Evolutionary conservation across 805 yeast genomes (phyloP).

Genomic region (Candida caryicola): DNA sequence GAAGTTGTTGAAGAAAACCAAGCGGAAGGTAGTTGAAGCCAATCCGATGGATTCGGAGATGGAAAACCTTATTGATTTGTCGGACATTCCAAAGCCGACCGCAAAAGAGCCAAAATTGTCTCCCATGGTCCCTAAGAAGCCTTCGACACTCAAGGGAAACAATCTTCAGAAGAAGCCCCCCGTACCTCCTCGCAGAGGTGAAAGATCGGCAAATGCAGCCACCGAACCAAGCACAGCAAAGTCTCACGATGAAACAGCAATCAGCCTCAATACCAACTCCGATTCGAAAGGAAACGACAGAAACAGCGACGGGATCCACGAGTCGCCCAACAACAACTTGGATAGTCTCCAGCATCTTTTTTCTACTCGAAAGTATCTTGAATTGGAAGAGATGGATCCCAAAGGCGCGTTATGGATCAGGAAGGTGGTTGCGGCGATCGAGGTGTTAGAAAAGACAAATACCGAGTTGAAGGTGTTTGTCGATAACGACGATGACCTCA

Average conservation of each 20-base stretch:
- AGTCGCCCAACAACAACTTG: constrained; percentile 17
- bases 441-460: constrained; percentile 24
- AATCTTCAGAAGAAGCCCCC: constrained; percentile 29
- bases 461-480: constrained; percentile 31
- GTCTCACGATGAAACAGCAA: no score
- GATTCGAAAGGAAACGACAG: constrained; percentile 1
- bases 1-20: constrained; percentile 16
- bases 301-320: no score
- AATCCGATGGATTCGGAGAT: constrained; percentile 9
- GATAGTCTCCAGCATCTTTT: constrained; percentile 25
- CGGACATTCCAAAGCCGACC: constrained; percentile 18
- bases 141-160: constrained; percentile 36
- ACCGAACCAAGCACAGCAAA: constrained; percentile 2
- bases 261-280: no score
- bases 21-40: constrained; percentile 5
- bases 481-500: constrained; percentile 36
- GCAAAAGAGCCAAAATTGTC: constrained; percentile 7
- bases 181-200: constrained; percentile 26
- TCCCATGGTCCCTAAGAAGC: constrained; percentile 49
- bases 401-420: constrained; percentile 40
- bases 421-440: constrained; percentile 29
- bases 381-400: constrained; percentile 35
- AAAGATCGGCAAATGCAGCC: constrained; percentile 4
- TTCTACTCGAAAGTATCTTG: constrained; percentile 23
- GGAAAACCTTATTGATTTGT: constrained; percentile 38